Evolutionary conservation across 345 rosid genomes (phyloP), one percentile per base, ranked within the genome.

Genomic region (Excoecaria cochinchinensis): DNA sequence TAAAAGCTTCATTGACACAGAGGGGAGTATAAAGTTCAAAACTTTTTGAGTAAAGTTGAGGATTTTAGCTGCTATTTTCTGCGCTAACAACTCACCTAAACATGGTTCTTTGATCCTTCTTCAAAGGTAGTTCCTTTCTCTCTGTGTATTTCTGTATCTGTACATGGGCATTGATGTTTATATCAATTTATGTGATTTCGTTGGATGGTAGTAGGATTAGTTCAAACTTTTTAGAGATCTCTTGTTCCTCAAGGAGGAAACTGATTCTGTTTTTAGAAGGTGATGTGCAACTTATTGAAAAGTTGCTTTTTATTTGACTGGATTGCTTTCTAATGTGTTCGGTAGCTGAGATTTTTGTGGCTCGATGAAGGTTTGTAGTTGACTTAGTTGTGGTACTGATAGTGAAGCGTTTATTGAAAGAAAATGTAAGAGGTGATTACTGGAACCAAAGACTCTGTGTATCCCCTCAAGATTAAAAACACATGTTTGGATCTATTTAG

Each of bases 311-410:
- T n/a, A 3, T 38, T 16, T 16, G 44, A 16, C 13, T 50, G 38
- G 25, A 67, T 69, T 52, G 47, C 22, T 64, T 39, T 64, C 16
- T 65, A 40, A n/a, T 42, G 69, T 46, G 70, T 67, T 67, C n/a
- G 7, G 31, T 42, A 40, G 39, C 31, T 42, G 69, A 65, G 69
- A 39, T 65, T 67, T 46, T 46, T 44, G 70, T 44, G 70, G 39
- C 8, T 59, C 44, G 12, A 38, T 64, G 36, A 21, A 40, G 69
- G 48, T 0, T 3, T 65, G 42, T n/a, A 40, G 47, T 65, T 67
- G 52, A 67, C 53, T 44, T 21, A 53, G n/a, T 66, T 66, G 11
- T 17, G 22, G 69, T 12, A 65, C 13, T 44, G 19, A 44, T 5
- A n/a, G 52, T 13, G 22, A 14, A 67, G 70, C 10, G n/a, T 11